Conservation (phyloP, 225 moss, liverwort and hornwort species). For the Asterella californica region DNA sequence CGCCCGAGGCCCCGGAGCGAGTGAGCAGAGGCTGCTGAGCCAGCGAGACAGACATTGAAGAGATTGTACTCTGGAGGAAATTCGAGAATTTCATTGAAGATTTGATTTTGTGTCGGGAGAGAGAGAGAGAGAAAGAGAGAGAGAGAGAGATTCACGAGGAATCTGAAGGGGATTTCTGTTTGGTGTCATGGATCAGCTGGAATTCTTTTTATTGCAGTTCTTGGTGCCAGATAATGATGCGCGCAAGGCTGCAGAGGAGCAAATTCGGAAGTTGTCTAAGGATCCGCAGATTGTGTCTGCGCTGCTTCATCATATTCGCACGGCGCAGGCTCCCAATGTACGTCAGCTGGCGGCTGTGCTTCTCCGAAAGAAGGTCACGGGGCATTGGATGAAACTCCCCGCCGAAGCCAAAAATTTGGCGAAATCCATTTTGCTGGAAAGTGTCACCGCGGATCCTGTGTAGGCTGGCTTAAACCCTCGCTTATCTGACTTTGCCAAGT, state of each 20-base stretch:
- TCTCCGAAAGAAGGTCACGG: constrained; percentile 91
- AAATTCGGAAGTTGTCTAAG: constrained; percentile 84
- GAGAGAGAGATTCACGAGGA: background rate
- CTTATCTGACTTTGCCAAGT: background rate
- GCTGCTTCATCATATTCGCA: constrained; percentile 71
- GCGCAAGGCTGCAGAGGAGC: constrained; percentile 89
- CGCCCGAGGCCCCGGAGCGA: no score
- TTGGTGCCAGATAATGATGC: constrained; percentile 87
- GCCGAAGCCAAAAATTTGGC: constrained; percentile 63
- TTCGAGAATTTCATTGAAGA: background rate
- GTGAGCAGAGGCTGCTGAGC: background rate
- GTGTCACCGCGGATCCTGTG: constrained; percentile 83
- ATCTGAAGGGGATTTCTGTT: background rate
- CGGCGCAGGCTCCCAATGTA: constrained; percentile 71
- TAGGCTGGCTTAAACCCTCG: constrained; percentile 26
- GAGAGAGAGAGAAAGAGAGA: background rate
- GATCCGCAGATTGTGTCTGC: constrained; percentile 84
- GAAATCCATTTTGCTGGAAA: constrained; percentile 81
- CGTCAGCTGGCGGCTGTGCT: constrained; percentile 97
- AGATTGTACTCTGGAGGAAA: background rate
- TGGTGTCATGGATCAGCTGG: constrained; percentile 65
- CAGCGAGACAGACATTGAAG: background rate
- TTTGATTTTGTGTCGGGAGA: background rate
- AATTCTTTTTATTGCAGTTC: constrained; percentile 73
- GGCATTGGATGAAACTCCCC: constrained; percentile 87